Base-by-base conservation (phyloP, 2,329 filamentous ascomycete species). In the Ophiostoma ulmi region DNA sequence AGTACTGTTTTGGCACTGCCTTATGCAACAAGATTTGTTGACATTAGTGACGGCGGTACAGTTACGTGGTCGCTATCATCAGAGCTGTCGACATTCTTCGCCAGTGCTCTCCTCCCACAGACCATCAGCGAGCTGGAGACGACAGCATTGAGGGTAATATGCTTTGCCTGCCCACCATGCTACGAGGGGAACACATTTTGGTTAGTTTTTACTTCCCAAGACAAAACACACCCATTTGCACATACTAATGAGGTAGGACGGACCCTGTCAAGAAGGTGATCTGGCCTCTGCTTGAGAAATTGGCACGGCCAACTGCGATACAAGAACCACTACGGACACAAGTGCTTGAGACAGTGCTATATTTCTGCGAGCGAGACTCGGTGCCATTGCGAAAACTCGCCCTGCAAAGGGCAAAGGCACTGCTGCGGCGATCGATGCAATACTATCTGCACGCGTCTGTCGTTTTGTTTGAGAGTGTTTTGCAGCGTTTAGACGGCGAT, bases 401-500 rank as follows among this genome's bases (percentile, higher is more conserved):
- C 0, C 69, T 79, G 8, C 71, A 76, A 41, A 72, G 73, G 5
- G 77, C 78, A 3, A 75, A 73, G 5, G 41, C 67, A 0, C 52
- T 79, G 0, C 22, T 79, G 0, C 74, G 73, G 14, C 77, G 75
- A 22, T 74, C 76, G 0, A 78, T 78, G 78, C 72, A 78, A 0
- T 79, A 76, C 10, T 77, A 79, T 41, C 75, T 76, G 10, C 77
- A 79, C 31, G 78, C 78, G 0, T 78, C 78, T 0, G 74, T 79
- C 0, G 74, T 75, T 0, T 73, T 79, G 0, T 79, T 79, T 3
- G 76, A 78, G 7, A 79, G 78, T 52, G 78, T 78, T 2, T 70
- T 79, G 0, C 74, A 72, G 6, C 76, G 78, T 0, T 65, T 77
- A 0, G 76, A 77, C 0, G 76, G 77, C 0, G 72, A 76, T 1